Percentiles rank a stretch among this genome's conserved stretches.
phyloP scores from a whole-genome alignment of 1,284 basidiomycete genomes.

The Ceratobasidium sp. region DNA sequence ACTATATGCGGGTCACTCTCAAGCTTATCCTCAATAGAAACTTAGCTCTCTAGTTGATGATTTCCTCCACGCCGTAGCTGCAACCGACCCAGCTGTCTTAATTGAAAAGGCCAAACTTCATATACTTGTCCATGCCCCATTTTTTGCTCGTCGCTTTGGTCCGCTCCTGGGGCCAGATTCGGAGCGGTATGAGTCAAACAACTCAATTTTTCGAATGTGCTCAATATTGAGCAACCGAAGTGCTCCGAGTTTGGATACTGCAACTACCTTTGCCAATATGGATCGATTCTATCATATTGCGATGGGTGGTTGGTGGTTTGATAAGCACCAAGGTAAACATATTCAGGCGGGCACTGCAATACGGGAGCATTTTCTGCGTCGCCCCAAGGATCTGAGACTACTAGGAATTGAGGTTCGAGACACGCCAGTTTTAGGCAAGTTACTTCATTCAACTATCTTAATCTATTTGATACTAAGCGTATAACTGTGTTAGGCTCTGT shows the following conservation, averaged over 20 bases:
- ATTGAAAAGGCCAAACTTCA: constrained; percentile 46
- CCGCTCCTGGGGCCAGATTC: constrained; percentile 42
- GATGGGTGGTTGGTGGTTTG: constrained; percentile 44
- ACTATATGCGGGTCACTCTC: too few species aligned
- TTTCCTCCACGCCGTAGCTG: constrained; percentile 13
- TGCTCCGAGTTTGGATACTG: constrained; percentile 46
- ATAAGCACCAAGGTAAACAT: background rate
- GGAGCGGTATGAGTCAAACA: constrained; percentile 43
- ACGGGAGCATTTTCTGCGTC: background rate
- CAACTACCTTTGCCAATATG: constrained; percentile 28
- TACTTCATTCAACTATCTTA: background rate
- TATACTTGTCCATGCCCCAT: constrained; percentile 43
- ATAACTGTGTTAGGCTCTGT: background rate
- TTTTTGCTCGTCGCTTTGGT: constrained; percentile 44
- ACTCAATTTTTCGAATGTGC: constrained; percentile 40
- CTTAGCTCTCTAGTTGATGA: constrained; percentile 1
- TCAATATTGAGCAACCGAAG: constrained; percentile 46
- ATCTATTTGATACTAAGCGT: background rate
- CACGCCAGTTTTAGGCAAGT: background rate
- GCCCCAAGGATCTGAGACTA: background rate
- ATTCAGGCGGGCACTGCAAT: background rate
- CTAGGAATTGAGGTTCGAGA: background rate
- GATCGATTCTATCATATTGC: constrained; percentile 43
- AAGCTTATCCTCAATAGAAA: background rate
- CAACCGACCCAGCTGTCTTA: background rate